A percentile compares a stretch with the other conserved stretches of the same genome.
These are phyloP conservation scores for Cenococcum geophilum DNA, from an alignment of 495 filamentous ascomycete species.

Conservation along the genomic window DNA sequence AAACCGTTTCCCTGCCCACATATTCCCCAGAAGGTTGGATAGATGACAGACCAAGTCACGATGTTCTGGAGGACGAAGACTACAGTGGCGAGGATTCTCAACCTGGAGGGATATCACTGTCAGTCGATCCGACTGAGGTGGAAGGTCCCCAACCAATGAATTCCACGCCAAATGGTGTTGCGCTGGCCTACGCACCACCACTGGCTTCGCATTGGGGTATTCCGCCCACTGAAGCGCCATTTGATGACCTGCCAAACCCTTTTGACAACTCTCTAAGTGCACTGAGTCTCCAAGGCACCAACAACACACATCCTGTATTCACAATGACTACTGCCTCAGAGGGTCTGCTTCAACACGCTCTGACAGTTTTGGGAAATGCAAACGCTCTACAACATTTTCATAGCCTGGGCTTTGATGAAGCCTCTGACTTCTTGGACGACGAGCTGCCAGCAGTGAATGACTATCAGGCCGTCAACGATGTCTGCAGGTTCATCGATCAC, in stretches of 20 bases:
- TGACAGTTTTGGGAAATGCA: neutral
- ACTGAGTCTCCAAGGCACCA: neutral
- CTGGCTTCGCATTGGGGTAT: too few relatives aligned
- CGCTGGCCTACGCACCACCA: too few relatives aligned
- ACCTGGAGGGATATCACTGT: constrained; percentile 19
- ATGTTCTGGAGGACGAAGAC: constrained; percentile 12
- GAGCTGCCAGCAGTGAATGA: neutral
- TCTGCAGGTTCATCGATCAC: constrained; percentile 10
- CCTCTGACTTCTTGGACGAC: neutral
- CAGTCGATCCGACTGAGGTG: neutral
- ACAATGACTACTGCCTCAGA: neutral
- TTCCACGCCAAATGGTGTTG: neutral
- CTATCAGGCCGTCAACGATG: neutral
- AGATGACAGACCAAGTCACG: constrained; percentile 23
- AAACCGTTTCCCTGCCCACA: constrained; percentile 4
- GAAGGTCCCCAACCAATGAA: neutral
- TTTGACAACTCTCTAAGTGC: neutral
- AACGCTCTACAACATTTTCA: neutral
- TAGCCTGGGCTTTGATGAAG: neutral
- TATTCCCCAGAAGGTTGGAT: neutral
- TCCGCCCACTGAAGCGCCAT: neutral
- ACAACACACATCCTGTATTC: neutral
- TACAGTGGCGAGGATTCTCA: constrained; percentile 11
- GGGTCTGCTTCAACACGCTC: neutral
- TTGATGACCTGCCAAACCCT: neutral